Percentiles rank a stretch among this genome's conserved stretches.
Evolutionary conservation across 2,329 filamentous ascomycete genomes (phyloP).

Genomic region (Cylindrodendrum hubeiense): DNA sequence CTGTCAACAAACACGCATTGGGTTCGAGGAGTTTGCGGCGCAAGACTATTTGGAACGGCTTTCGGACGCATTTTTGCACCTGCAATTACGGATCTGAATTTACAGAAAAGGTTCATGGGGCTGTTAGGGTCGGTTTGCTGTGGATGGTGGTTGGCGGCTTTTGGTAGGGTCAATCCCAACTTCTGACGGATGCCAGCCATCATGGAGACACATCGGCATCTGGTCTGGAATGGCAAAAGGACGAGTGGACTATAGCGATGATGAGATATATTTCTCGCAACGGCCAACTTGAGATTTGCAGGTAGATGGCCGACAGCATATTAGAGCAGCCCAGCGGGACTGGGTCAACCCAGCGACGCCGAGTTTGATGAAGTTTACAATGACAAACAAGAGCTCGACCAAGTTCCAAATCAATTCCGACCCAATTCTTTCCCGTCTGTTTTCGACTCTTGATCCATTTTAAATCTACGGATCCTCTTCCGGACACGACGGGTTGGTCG

Average conservation of each 20-base stretch:
- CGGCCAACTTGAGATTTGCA: background rate
- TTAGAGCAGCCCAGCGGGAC: background rate
- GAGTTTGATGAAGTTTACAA: background rate
- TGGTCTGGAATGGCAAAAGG: background rate
- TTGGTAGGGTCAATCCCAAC: background rate
- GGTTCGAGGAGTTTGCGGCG: constrained; percentile 37
- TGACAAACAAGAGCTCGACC: background rate
- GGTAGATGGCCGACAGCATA: background rate
- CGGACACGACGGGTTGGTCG: no score
- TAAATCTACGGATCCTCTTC: no score
- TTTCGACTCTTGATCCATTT: background rate
- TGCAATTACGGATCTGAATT: background rate
- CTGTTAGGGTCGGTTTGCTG: background rate
- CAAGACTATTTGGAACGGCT: constrained; percentile 14
- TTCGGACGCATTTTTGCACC: constrained; percentile 17
- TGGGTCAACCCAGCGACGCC: background rate
- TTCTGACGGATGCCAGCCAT: background rate
- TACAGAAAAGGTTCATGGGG: background rate
- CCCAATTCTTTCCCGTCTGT: background rate
- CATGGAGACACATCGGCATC: background rate
- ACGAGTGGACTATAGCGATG: background rate
- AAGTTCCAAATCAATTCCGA: background rate
- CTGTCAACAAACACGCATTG: constrained; percentile 15
- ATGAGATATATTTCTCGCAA: background rate
- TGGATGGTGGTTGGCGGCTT: background rate